Evolutionary conservation across 805 yeast genomes (phyloP).

Genomic region (Ogataea saltuana): DNA sequence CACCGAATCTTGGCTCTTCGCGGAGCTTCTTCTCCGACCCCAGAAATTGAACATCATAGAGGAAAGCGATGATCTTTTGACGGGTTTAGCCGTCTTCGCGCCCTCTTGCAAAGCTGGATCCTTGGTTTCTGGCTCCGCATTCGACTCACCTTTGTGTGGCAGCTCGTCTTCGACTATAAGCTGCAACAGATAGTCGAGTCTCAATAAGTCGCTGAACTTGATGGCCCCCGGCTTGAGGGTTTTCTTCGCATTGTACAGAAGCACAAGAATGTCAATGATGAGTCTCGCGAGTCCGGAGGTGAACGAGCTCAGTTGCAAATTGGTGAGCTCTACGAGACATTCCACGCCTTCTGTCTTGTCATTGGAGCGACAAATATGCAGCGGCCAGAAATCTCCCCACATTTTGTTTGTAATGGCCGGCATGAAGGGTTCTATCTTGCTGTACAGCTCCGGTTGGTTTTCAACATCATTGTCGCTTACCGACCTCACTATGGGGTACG

Average conservation of each 20-base stretch:
- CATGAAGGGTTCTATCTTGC: slow-evolving; percentile 8
- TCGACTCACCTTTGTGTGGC: not conserved
- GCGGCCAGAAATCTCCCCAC: slow-evolving; percentile 10
- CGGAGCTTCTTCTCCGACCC: slow-evolving; percentile 9
- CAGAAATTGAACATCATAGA: slow-evolving; percentile 18
- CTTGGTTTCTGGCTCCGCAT: not conserved
- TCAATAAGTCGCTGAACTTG: slow-evolving; percentile 22
- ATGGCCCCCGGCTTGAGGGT: slow-evolving; percentile 1
- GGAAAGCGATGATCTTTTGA: slow-evolving; percentile 2
- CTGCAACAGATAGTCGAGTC: slow-evolving; percentile 20
- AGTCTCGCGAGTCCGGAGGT: slow-evolving; percentile 24
- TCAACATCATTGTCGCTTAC: not conserved
- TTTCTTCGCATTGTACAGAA: slow-evolving; percentile 10
- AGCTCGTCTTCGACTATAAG: slow-evolving; percentile 8
- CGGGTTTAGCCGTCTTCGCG: not conserved
- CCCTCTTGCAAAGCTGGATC: not conserved
- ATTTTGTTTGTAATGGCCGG: slow-evolving; percentile 13
- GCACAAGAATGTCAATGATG: slow-evolving; percentile 19
- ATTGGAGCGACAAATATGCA: slow-evolving; percentile 7
- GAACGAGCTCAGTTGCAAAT: slow-evolving; percentile 19
- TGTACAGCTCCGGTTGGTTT: not conserved
- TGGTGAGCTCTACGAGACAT: slow-evolving; percentile 21
- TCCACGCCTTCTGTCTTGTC: slow-evolving; percentile 9
- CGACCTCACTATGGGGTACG: slow-evolving; percentile 22
- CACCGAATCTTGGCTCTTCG: not conserved